These are phyloP conservation scores for Emiliania huxleyi DNA, from an alignment of 78 protist genomes.

Conservation along the genomic window DNA sequence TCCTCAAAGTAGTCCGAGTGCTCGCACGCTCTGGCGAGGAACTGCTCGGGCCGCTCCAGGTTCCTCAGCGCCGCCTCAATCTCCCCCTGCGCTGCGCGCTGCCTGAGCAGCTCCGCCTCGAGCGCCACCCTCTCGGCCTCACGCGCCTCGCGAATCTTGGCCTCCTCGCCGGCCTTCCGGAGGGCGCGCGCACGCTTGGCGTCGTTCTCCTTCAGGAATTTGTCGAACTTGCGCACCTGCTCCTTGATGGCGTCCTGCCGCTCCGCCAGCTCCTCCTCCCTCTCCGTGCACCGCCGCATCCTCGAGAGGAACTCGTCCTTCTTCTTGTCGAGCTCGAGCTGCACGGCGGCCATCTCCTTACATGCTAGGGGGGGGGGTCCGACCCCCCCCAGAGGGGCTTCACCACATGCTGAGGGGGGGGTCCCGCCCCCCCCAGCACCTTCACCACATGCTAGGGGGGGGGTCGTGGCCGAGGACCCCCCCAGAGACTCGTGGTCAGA, in stretches of 20 bases:
- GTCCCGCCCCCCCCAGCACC: too few species aligned
- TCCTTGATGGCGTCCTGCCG: slow-evolving; percentile 2
- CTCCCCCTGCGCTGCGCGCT: not conserved
- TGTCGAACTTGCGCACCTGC: slow-evolving; percentile 29
- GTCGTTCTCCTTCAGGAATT: slow-evolving; percentile 24
- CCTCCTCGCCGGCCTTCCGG: not conserved
- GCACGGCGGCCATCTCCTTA: too few species aligned
- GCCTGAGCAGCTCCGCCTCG: not conserved
- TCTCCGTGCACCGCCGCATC: slow-evolving; percentile 15
- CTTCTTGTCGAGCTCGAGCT: slow-evolving; percentile 5
- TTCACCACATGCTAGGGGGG: too few species aligned
- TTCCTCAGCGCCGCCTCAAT: not conserved
- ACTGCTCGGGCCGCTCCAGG: not conserved
- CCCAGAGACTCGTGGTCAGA: too few species aligned
- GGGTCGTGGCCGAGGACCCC: too few species aligned
- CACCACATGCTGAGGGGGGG: too few species aligned
- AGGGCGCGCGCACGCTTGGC: slow-evolving; percentile 9
- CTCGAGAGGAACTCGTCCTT: not conserved
- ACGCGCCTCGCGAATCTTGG: not conserved
- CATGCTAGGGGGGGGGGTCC: too few species aligned
- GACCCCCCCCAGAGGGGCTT: too few species aligned
- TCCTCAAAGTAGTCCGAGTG: not conserved
- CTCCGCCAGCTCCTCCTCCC: not conserved
- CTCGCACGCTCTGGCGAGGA: not conserved
- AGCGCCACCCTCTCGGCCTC: not conserved